Evolutionary conservation across 352 stramenopile genomes (phyloP).

Genomic region (Albugo laibachii): DNA sequence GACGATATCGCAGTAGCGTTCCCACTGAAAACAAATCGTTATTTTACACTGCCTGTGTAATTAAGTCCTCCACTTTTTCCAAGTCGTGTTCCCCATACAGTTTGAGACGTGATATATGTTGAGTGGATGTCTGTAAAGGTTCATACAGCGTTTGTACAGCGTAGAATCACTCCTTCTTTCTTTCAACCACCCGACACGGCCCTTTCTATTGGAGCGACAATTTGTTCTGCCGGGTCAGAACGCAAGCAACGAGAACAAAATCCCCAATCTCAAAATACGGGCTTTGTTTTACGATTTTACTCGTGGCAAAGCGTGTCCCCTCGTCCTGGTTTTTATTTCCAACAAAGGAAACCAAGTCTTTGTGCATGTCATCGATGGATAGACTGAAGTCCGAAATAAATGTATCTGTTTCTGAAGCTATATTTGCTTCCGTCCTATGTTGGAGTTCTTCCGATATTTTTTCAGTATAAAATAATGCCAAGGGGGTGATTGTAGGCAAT

Average conservation of each 20-base stretch:
- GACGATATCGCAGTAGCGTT: not conserved
- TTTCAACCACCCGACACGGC: not conserved
- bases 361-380: not conserved
- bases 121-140: not conserved
- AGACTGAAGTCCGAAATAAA: not conserved
- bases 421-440: not conserved
- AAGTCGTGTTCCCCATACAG: not conserved
- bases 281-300: not conserved
- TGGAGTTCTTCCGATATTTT: not conserved
- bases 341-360: not conserved
- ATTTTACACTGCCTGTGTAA: not conserved
- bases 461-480: not conserved
- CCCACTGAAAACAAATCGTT: not conserved
- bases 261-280: not conserved
- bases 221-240: not conserved
- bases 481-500: constrained; percentile 1
- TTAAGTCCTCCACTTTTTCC: not conserved
- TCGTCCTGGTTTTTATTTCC: not conserved
- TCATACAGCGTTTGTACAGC: not conserved
- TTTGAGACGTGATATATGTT: not conserved
- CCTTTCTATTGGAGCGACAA: not conserved
- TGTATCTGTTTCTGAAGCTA: not conserved
- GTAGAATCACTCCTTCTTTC: not conserved
- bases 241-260: not conserved
- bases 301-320: not conserved